These are phyloP conservation scores for Exophiala phaeomuriformis DNA, from an alignment of 2,329 filamentous ascomycete species.

Conservation along the genomic window DNA sequence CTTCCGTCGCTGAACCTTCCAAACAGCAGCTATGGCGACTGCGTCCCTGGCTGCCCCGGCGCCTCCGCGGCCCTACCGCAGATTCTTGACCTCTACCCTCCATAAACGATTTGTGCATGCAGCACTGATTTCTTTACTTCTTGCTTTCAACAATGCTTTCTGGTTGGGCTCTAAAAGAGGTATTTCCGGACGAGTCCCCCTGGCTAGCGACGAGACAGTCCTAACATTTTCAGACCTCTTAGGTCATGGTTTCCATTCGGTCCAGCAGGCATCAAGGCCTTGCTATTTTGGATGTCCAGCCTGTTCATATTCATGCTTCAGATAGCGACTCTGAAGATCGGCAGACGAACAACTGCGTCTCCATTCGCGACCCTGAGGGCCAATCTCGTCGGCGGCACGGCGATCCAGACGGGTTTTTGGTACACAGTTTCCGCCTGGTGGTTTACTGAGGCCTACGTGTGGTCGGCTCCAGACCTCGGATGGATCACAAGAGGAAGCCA, in stretches of 20 bases:
- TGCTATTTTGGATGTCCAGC: slow-evolving; percentile 67
- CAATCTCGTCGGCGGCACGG: slow-evolving; percentile 52
- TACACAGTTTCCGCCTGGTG: slow-evolving; percentile 71
- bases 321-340: slow-evolving; percentile 74
- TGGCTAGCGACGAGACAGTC: neutral
- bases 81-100: slow-evolving; percentile 81
- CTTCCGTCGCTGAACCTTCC: neutral
- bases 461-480: slow-evolving; percentile 60
- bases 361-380: slow-evolving; percentile 56
- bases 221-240: slow-evolving; percentile 48
- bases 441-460: slow-evolving; percentile 75
- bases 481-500: slow-evolving; percentile 62
- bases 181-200: neutral
- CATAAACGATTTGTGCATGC: slow-evolving; percentile 81
- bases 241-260: slow-evolving; percentile 80
- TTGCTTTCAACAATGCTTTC: slow-evolving; percentile 68
- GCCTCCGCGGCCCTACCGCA: slow-evolving; percentile 57
- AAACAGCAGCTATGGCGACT: slow-evolving; percentile 9
- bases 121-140: slow-evolving; percentile 58
- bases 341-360: slow-evolving; percentile 62
- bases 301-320: slow-evolving; percentile 76
- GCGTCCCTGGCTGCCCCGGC: slow-evolving; percentile 4
- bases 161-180: slow-evolving; percentile 58
- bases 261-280: slow-evolving; percentile 63
- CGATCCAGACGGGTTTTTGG: slow-evolving; percentile 64